A percentile compares a stretch with the other conserved stretches of the same genome.
Evolutionary conservation across 805 yeast species (phyloP).

Genomic region (Metschnikowia similis): DNA sequence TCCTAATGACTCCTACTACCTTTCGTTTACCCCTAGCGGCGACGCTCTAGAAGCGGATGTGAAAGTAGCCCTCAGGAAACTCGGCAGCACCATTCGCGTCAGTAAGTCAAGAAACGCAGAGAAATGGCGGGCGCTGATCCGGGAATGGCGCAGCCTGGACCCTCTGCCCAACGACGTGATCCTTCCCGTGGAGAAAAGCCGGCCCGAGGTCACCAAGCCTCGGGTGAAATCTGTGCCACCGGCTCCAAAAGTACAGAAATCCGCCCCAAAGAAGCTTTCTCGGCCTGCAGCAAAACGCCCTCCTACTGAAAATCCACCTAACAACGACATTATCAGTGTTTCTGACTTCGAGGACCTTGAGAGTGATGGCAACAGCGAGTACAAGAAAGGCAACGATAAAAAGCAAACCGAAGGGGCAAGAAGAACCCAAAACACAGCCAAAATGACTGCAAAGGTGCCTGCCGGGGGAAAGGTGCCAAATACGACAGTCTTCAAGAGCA

Average conservation of each 20-base stretch:
- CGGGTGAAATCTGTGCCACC: background rate
- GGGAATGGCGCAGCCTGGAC: conserved; percentile 3
- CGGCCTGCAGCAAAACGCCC: conserved; percentile 17
- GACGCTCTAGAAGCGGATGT: conserved; percentile 2
- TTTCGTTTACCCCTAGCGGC: conserved; percentile 20
- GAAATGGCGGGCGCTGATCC: conserved; percentile 23
- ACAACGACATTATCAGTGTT: conserved; percentile 25
- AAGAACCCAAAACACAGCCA: background rate
- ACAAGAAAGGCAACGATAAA: background rate
- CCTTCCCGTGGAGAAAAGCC: background rate
- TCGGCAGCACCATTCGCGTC: conserved; percentile 31
- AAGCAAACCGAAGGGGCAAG: background rate
- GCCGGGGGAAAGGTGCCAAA: conserved; percentile 1
- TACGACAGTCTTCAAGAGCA: background rate
- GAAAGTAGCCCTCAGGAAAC: conserved; percentile 17
- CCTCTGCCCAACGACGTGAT: background rate
- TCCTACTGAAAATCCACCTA: conserved; percentile 12
- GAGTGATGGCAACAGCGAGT: conserved; percentile 7
- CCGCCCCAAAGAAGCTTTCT: background rate
- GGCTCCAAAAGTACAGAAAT: background rate
- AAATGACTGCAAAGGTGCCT: background rate
- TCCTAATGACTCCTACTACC: conserved; percentile 28
- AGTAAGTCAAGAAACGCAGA: conserved; percentile 35
- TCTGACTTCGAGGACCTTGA: conserved; percentile 38
- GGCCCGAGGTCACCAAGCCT: background rate